Evolutionary conservation across 129 eudicot genomes (phyloP).

Genomic region (Deinandra increscens): DNA sequence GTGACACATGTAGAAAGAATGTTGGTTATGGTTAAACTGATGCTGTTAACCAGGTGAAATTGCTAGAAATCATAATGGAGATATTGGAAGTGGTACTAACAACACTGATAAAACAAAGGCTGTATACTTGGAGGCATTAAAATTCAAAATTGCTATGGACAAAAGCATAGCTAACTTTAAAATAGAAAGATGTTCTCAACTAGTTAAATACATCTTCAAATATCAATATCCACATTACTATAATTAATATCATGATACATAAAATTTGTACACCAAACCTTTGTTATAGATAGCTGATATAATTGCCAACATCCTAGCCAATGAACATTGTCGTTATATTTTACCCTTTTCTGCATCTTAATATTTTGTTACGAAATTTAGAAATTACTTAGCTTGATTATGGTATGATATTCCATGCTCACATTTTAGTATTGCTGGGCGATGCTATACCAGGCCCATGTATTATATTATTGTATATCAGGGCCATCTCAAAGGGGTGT

Average conservation of each 20-base stretch:
- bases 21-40: constrained; percentile 14
- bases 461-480: too few species aligned
- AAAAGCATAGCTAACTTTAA: not conserved
- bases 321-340: not conserved
- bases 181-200: constrained; percentile 10
- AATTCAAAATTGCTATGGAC: not conserved
- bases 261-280: too few species aligned
- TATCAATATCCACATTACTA: not conserved
- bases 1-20: constrained; percentile 12
- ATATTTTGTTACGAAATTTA: not conserved
- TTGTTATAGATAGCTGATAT: too few species aligned
- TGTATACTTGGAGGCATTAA: too few species aligned
- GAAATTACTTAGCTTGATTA: not conserved
- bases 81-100: constrained; percentile 2
- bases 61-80: constrained; percentile 13
- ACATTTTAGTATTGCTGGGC: too few species aligned
- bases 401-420: too few species aligned
- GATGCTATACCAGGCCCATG: too few species aligned
- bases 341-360: not conserved
- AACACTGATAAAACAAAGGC: too few species aligned
- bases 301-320: too few species aligned
- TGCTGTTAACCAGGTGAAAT: not conserved
- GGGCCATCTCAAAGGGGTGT: too few species aligned
- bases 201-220: constrained; percentile 5
- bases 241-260: not conserved